phyloP scores from a whole-genome alignment of 2,329 filamentous ascomycete genomes.

The Bisporella sp. region DNA sequence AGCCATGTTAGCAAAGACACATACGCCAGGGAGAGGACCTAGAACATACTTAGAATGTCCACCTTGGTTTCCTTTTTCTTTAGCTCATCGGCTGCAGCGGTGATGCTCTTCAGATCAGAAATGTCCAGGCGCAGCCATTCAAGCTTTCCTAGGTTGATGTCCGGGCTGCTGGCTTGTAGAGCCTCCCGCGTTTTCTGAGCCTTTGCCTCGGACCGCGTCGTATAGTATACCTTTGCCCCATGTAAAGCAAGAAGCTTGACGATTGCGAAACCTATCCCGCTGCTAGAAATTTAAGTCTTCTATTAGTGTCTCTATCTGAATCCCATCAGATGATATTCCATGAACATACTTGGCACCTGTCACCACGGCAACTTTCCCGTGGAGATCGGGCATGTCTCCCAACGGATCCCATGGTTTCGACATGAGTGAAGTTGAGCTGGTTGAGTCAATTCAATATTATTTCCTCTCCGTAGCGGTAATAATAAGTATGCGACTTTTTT shows the following conservation, averaged over 20 bases:
- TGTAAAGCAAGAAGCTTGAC: slow-evolving; percentile 19
- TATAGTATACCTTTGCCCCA: slow-evolving; percentile 25
- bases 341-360: neutral
- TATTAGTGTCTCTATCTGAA: neutral
- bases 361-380: neutral
- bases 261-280: slow-evolving; percentile 20
- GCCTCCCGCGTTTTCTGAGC: neutral
- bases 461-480: too few relatives aligned
- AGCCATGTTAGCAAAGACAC: neutral
- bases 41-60: slow-evolving; percentile 21
- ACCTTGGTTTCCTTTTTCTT: slow-evolving; percentile 17
- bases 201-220: slow-evolving; percentile 6
- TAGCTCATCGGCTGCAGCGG: slow-evolving; percentile 15
- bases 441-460: too few relatives aligned
- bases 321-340: neutral
- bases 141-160: neutral
- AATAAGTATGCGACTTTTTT: too few relatives aligned
- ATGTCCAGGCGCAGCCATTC: slow-evolving; percentile 22
- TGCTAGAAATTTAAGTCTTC: slow-evolving; percentile 3
- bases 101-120: slow-evolving; percentile 14
- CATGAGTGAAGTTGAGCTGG: neutral
- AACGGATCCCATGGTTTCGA: neutral
- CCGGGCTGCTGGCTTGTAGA: neutral
- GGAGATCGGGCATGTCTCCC: neutral
- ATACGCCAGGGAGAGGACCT: neutral